phyloP scores from a whole-genome alignment of 208 protist genomes.

The Leishmania martiniquensis region DNA sequence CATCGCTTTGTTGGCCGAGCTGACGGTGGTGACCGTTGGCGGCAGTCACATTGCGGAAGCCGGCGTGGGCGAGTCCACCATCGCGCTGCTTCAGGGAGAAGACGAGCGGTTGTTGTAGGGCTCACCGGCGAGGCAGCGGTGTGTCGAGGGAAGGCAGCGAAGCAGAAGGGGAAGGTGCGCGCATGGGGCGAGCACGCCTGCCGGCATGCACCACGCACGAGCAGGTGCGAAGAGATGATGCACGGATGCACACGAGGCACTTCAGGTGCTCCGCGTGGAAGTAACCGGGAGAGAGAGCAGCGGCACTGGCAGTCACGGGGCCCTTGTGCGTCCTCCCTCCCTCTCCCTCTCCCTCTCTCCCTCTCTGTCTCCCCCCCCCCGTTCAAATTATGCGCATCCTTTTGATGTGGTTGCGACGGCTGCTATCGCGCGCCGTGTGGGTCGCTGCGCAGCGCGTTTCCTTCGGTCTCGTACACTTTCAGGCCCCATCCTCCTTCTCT shows the following conservation, averaged over 20 bases:
- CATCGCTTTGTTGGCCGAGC: slow-evolving; percentile 4
- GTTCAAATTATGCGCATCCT: too few species aligned
- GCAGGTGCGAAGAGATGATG: background rate
- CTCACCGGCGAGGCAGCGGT: background rate
- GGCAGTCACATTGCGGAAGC: slow-evolving; percentile 12
- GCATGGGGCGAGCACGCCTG: background rate
- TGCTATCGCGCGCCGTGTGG: too few species aligned
- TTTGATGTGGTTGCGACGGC: too few species aligned
- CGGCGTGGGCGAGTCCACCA: slow-evolving; percentile 1
- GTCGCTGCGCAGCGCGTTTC: too few species aligned
- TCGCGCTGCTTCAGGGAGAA: background rate
- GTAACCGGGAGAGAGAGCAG: background rate
- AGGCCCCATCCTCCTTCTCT: too few species aligned
- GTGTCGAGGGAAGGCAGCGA: background rate
- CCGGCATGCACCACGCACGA: background rate
- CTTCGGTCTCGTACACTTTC: too few species aligned
- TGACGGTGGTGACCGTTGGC: slow-evolving; percentile 12
- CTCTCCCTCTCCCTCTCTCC: background rate
- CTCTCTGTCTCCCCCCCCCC: background rate
- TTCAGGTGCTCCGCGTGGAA: background rate
- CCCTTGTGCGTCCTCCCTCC: background rate
- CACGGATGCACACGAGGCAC: background rate
- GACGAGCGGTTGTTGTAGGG: slow-evolving; percentile 9
- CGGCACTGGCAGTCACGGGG: too few species aligned
- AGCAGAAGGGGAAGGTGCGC: background rate